Evolutionary conservation across 441 rosid genomes (phyloP), one percentile per base, ranked within the genome.

Genomic region (Corymbia calophylla): DNA sequence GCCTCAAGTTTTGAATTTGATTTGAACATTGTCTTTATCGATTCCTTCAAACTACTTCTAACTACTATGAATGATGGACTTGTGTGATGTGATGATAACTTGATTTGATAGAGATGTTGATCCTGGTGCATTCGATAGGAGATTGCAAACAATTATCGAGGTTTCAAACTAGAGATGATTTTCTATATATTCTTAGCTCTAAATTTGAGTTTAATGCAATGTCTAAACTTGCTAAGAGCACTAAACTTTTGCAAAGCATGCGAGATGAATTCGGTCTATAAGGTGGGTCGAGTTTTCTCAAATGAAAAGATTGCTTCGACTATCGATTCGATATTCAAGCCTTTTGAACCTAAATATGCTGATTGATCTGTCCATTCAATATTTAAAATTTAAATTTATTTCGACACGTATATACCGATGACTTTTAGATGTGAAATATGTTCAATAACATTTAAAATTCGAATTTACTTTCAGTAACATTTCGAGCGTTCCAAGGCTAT

Each of bases 301-400:
- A 7, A 73, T 0, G 3, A 39, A 5, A 5, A 6, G 0, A 1
- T 23, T 12, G 9, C 2, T 6, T 62, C 0, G 8, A 9, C 3
- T 14, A 73, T 73, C 17, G 0, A 73, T 73, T 6, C 3, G 1
- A 35, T 13, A 73, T 31, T 1, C 2, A 0, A 66, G 12, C 21
- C 12, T 66, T 12, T 39, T 9, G 2, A 39, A 14, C 9, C 6
- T 35, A 19, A 0, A 1, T 2, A 18, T 2, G 29, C 5, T 0
- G 5, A 39, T 1, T 21, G 0, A 0, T 19, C 29, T 1, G 6
- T 3, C 1, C 8, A 11, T 10, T 9, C 0, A 60, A 29, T 7
- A 13, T 17, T 29, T 29, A 39, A 39, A 39, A 4, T 39, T 39
- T 39, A 6, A 39, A 39, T 39, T 39, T 39, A 39, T 39, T 39